Conservation (phyloP, 1,139 yeast genomes). For the Yamadazyma friedrichii region DNA sequence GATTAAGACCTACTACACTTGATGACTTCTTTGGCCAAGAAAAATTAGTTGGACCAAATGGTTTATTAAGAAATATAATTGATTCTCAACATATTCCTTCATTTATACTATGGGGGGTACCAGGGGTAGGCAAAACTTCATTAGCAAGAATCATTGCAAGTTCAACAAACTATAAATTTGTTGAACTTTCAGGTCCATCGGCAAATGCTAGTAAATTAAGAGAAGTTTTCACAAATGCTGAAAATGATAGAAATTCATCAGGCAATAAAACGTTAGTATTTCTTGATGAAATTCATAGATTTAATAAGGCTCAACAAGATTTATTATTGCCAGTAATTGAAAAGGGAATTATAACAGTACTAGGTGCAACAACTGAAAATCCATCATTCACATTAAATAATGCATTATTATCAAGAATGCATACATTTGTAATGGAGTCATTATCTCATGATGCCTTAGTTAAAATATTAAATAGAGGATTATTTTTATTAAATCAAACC, state of each 20-base stretch:
- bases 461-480: constrained; percentile 60
- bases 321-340: constrained; percentile 73
- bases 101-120: constrained; percentile 91
- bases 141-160: constrained; percentile 59
- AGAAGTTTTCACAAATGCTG: constrained; percentile 71
- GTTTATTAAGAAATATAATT: constrained; percentile 69
- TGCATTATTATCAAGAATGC: constrained; percentile 84
- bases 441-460: constrained; percentile 54
- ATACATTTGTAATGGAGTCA: constrained; percentile 78
- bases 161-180: constrained; percentile 54
- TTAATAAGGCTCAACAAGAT: constrained; percentile 89
- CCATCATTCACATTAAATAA: constrained; percentile 90
- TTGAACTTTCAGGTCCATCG: constrained; percentile 86
- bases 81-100: constrained; percentile 70
- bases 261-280: constrained; percentile 75
- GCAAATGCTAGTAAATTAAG: constrained; percentile 71
- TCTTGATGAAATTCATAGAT: constrained; percentile 91
- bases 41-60: constrained; percentile 72
- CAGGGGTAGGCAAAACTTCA: constrained; percentile 95
- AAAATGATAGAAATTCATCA: constrained; percentile 63
- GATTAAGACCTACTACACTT: constrained; percentile 70
- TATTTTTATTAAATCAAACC: constrained; percentile 58
- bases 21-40: constrained; percentile 86
- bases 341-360: constrained; percentile 60
- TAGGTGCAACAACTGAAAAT: constrained; percentile 97